Evolutionary conservation across 192 early-diverging fungal species (phyloP), one percentile per base, ranked within the genome.

Genomic region (Coemansia sp.): DNA sequence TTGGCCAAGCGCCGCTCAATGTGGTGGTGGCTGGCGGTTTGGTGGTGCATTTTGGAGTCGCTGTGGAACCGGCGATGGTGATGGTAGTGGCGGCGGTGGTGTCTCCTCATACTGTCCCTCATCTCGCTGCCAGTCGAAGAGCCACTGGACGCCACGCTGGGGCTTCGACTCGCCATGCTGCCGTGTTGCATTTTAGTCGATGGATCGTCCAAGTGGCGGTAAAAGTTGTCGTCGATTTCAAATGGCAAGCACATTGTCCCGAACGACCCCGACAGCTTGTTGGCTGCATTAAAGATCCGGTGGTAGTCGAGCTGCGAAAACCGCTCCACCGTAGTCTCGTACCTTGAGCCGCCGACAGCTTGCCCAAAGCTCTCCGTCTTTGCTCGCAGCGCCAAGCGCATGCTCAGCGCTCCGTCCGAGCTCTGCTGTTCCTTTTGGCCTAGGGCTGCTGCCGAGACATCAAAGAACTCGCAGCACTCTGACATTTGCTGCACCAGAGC

Each of bases 231-330:
- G 37, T 79, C 77, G 8, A 79, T 74, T 38, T 73, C 71, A 27
- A 74, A 73, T 39, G 77, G 77, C 68, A 79, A 29, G 22, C 77
- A 79, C 77, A 79, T 79, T 27, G 67, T 74, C 40, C 64, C 61
- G 25, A 79, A 79, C 49, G 68, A 70, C 20, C 60, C 45, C 3
- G 77, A 59, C 31, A 79, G 62, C 20, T 63, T 56, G 43, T 32
- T 62, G 2, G 68, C 56, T 20, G 56, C 59, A 11, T 64, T 47
- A 19, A 79, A 79, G 17, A 79, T 74, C 14, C 32, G 54, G 64
- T 69, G 71, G 49, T 74, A 74, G 36, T 79, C 77, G 31, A 67
- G 20, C 65, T 79, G 77, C 39, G 77, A 74, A 39, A 74, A 79
- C 62, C 77, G 41, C 39, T 74, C 77, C 10, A 79, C 70, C 6